Evolutionary conservation across 768 basidiomycete genomes (phyloP).

Genomic region (Russula vinacea): DNA sequence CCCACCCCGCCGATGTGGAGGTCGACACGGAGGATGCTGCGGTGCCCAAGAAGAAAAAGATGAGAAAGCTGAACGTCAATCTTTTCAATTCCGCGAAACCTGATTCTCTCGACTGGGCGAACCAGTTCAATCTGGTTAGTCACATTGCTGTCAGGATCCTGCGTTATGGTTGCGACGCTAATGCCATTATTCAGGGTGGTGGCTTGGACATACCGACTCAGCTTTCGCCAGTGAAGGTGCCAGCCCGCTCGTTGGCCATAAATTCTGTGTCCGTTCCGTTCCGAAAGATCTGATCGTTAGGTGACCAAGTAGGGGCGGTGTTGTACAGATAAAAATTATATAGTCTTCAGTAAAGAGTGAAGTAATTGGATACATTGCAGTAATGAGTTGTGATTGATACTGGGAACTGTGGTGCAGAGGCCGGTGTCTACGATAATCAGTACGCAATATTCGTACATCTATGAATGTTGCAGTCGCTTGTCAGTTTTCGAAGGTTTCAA

Average conservation of each 20-base stretch:
- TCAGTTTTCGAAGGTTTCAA: conserved; percentile 10
- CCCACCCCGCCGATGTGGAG: conserved; percentile 3
- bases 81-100: conserved; percentile 21
- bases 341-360: neutral
- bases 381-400: conserved; percentile 13
- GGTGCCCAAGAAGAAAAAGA: conserved; percentile 27
- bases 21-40: conserved; percentile 13
- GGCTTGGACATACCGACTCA: conserved; percentile 23
- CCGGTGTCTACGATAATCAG: conserved; percentile 1
- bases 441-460: neutral
- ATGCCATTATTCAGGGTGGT: conserved; percentile 22
- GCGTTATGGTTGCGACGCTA: neutral
- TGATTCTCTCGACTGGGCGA: conserved; percentile 26
- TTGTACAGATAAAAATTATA: neutral
- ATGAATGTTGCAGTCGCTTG: conserved; percentile 1
- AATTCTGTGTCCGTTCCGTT: conserved; percentile 14
- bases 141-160: neutral
- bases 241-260: conserved; percentile 17
- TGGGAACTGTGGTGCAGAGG: neutral
- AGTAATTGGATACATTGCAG: too few species aligned
- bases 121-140: conserved; percentile 24
- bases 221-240: conserved; percentile 28
- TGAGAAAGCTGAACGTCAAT: conserved; percentile 27
- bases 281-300: conserved; percentile 10
- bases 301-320: neutral